Conservation (phyloP, 192 early-diverging fungal genomes). For the Jimgerdemannia flammicorona region DNA sequence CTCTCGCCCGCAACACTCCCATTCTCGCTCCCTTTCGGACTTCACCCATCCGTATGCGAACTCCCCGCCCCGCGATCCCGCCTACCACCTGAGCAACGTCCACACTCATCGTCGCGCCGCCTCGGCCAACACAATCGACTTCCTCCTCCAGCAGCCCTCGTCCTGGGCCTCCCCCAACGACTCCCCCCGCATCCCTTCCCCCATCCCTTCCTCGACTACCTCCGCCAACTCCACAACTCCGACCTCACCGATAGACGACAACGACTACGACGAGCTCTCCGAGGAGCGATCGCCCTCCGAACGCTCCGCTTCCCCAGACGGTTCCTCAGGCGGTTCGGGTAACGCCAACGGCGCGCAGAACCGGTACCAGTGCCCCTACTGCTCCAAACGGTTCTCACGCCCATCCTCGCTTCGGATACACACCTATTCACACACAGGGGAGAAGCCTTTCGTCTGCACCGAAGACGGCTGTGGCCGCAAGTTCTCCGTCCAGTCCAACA, state of each 20-base stretch:
- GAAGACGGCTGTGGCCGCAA: constrained; percentile 59
- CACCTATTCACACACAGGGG: constrained; percentile 72
- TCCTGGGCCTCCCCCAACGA: constrained; percentile 6
- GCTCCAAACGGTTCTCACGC: constrained; percentile 63
- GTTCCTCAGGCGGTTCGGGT: constrained; percentile 8
- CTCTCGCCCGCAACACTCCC: constrained; percentile 25
- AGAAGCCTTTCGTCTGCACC: constrained; percentile 66
- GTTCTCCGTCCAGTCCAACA: constrained; percentile 73
- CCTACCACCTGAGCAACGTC: constrained; percentile 1
- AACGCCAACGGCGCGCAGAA: constrained; percentile 16
- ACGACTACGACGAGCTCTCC: constrained; percentile 5
- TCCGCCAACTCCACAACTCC: constrained; percentile 6
- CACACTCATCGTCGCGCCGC: constrained; percentile 28
- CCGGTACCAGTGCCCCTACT: constrained; percentile 56
- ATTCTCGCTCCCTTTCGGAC: constrained; percentile 32
- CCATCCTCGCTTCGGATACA: constrained; percentile 68
- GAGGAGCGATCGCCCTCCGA: constrained; percentile 8
- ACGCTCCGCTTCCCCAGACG: neutral
- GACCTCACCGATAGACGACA: neutral
- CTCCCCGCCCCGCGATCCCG: neutral
- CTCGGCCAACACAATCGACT: constrained; percentile 32
- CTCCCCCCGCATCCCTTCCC: constrained; percentile 14
- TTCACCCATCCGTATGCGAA: constrained; percentile 32
- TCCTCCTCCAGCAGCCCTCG: constrained; percentile 9
- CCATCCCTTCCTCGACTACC: neutral